Percentiles rank a stretch among this genome's conserved stretches.
phyloP scores from a whole-genome alignment of 441 rosid species.

The Gossypium gossypioides region DNA sequence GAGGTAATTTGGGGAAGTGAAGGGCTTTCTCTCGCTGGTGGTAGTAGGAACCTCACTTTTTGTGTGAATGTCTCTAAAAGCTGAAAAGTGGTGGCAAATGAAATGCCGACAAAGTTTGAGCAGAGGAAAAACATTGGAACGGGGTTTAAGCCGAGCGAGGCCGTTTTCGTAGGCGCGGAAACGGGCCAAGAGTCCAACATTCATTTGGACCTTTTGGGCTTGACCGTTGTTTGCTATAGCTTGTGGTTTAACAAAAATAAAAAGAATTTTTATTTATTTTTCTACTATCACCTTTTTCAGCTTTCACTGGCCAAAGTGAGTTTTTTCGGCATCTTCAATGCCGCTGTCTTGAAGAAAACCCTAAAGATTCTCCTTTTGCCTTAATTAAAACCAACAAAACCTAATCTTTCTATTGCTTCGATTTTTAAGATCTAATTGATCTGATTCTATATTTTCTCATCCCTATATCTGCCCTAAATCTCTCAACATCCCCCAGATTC shows the following conservation, averaged over 20 bases:
- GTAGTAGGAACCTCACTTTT: not conserved
- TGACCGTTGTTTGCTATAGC: not conserved
- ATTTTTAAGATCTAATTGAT: not conserved
- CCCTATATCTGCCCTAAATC: not conserved
- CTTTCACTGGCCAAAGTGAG: not conserved
- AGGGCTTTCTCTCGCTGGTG: not conserved
- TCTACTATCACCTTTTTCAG: not conserved
- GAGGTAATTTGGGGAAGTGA: not conserved
- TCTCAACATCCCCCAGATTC: not conserved
- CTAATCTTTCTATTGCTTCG: not conserved
- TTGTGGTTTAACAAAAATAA: not conserved
- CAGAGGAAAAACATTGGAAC: not conserved
- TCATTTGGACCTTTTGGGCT: not conserved
- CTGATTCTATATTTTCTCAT: not conserved
- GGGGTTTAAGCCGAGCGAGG: not conserved
- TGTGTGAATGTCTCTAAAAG: not conserved
- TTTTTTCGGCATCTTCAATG: slow-evolving; percentile 18
- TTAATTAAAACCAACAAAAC: not conserved
- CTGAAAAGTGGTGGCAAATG: not conserved
- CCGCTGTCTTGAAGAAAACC: slow-evolving; percentile 13
- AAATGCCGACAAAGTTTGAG: not conserved
- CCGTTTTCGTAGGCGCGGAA: not conserved
- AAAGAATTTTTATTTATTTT: not conserved
- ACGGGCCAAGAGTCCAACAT: not conserved
- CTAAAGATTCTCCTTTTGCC: slow-evolving; percentile 1